Evolutionary conservation across 345 rosid genomes (phyloP), one percentile per base, ranked within the genome.

Genomic region (Brassica incana): DNA sequence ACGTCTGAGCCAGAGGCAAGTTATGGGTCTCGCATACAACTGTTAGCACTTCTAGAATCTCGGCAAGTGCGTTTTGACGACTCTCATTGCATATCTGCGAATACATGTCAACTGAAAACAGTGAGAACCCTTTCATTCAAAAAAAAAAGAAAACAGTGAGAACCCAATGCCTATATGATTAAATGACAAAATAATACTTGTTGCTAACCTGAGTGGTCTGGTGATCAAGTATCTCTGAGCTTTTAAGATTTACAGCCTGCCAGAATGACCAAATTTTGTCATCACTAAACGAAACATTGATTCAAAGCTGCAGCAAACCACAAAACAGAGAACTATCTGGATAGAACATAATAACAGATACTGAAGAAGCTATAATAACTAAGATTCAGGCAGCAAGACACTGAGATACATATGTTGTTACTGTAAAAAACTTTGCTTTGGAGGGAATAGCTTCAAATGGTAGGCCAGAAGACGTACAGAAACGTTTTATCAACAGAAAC

Each of bases 1-100:
- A 94, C 62, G 98, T 94, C 86, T 94, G 98, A 82, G 98, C 98
- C 85, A 94, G 78, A 73, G 97, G 97, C 66, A 94, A 82, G 76
- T 92, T 92, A 80, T 90, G 87, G 29, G 93, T 88, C 84, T 94
- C 98, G 33, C 98, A 92, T 12, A 88, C 88, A 73, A 86, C 88
- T n/a, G 97, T 88, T 78, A 92, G 80, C 78, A 94, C 90, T 92
- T 94, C 98, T 63, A 92, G 83, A 83, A 94, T 94, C 78, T 92
- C 97, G n/a, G 92, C 90, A 77, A 94, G 86, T 0, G 97, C 98
- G 77, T 87, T 90, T 85, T 90, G 94, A 12, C 97, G 93, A 68
- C 90, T 90, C 84, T 86, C 92, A 54, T 92, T 92, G 86, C 97
- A 94, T 72, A 94, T 94, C 98, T 94, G 93, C 75, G 78, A 8